These are phyloP conservation scores for Rhododendron williamsianum DNA, from an alignment of 148 eudicot species.

Conservation along the genomic window DNA sequence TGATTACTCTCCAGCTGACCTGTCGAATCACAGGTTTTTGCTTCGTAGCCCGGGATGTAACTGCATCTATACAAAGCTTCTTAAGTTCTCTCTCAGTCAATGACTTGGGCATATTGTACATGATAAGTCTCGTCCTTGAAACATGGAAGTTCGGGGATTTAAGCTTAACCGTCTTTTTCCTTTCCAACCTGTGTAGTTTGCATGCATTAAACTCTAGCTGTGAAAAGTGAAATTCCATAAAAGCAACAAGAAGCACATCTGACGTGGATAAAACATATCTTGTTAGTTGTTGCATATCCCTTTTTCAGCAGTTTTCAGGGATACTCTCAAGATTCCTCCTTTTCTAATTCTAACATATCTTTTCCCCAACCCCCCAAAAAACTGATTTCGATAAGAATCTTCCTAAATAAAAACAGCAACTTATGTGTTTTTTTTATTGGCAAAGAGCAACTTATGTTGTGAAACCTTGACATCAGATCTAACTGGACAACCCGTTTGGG, in stretches of 20 bases:
- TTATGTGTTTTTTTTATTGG: background rate
- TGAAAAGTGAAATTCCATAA: background rate
- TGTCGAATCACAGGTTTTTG: conserved; percentile 78
- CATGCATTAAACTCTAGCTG: conserved; percentile 9
- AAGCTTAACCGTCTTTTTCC: conserved; percentile 67
- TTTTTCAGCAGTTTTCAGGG: background rate
- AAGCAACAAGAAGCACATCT: background rate
- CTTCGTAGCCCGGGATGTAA: conserved; percentile 79
- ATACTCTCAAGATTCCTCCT: background rate
- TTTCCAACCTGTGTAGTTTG: conserved; percentile 57
- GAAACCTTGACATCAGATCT: background rate
- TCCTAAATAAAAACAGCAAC: background rate
- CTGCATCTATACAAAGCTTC: conserved; percentile 70
- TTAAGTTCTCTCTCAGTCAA: conserved; percentile 61
- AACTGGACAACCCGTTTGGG: background rate
- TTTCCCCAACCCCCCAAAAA: background rate
- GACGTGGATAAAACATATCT: background rate
- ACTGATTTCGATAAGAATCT: background rate
- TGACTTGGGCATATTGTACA: conserved; percentile 84
- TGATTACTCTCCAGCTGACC: conserved; percentile 36
- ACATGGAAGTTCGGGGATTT: conserved; percentile 88
- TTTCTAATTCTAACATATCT: background rate
- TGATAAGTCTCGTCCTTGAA: conserved; percentile 79
- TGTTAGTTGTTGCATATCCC: background rate
- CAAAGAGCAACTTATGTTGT: background rate